Evolutionary conservation across 495 filamentous ascomycete genomes (phyloP), one percentile per base, ranked within the genome.

Genomic region (Penicillium pulvis): DNA sequence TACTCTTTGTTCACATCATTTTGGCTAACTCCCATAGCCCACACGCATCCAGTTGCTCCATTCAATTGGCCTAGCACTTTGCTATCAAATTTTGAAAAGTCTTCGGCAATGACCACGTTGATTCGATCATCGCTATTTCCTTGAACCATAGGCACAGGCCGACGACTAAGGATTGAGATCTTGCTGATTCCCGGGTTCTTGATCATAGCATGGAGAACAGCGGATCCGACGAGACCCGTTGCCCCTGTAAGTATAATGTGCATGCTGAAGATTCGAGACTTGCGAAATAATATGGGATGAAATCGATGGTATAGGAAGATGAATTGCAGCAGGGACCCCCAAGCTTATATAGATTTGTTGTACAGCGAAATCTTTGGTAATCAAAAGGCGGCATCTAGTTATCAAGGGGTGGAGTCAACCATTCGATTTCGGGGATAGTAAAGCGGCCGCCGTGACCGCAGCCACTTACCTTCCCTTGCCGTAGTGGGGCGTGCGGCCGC

Each of bases 171-270:
- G 59, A 91, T 82, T 14, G 84, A 87, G 64, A 92, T 82, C 30
- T 81, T 84, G 41, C 80, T 79, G 58, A 91, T 67, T 2, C 74
- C 68, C 23, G 75, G 72, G 31, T 76, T 82, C 48, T 73, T 77
- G 55, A 91, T 77, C 79, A 90, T 88, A 52, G 81, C 75, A 52
- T 86, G 80, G 2, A 91, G 79, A 23, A 84, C 82, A 24, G 74
- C 82, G 6, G 82, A 83, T 70, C 89, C 88, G 17, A 90, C 83
- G 4, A 90, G 79, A 58, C 89, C 89, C 0, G 88, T 92, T 8
- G 88, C 88, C 36, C 89, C 89, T 0, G 89, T 91, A 42, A 91
- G 80, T 53, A 92, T 86, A 56, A 92, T 75, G 77, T 89, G 88
- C 86, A 90, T 89, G 5, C 51, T 63, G 58, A 41, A 9, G 3